These are phyloP conservation scores for Centella asiatica DNA, from an alignment of 129 eudicot genomes.

Conservation along the genomic window DNA sequence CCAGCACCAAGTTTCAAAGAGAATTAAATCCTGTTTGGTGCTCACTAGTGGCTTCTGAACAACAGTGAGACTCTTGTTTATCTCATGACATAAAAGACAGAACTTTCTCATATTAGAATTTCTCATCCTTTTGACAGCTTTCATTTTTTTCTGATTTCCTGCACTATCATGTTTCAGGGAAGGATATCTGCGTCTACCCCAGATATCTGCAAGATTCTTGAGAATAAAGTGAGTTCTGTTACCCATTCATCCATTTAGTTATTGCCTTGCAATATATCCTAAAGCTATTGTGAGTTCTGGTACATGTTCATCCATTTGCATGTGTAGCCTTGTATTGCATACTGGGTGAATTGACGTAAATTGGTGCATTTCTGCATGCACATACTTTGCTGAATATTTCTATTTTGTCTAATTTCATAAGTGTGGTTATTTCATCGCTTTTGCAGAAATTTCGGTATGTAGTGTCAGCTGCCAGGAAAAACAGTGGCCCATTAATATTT, in stretches of 20 bases:
- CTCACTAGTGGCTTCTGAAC: conserved; percentile 52
- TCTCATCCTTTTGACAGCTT: conserved; percentile 1
- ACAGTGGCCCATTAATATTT: too few relatives aligned
- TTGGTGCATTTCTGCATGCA: too few relatives aligned
- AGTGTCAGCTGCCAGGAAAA: too few relatives aligned
- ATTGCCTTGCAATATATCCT: background rate
- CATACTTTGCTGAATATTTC: too few relatives aligned
- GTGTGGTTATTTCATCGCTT: too few relatives aligned
- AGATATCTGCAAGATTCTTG: conserved; percentile 63
- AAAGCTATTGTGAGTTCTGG: background rate
- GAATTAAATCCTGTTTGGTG: conserved; percentile 62
- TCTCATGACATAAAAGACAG: too few relatives aligned
- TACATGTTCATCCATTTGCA: background rate
- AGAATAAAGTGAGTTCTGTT: conserved; percentile 61
- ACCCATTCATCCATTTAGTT: background rate
- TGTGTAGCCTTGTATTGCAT: too few relatives aligned
- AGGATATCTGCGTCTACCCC: conserved; percentile 50
- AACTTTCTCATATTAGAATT: too few relatives aligned
- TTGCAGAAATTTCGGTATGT: too few relatives aligned
- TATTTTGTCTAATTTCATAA: too few relatives aligned
- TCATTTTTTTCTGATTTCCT: conserved; percentile 8
- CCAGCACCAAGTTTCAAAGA: conserved; percentile 28
- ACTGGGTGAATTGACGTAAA: too few relatives aligned
- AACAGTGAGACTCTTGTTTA: conserved; percentile 43
- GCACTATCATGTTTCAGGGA: conserved; percentile 35